Conservation (phyloP, 208 protist species). For the Jaenimonas drosophilae region DNA sequence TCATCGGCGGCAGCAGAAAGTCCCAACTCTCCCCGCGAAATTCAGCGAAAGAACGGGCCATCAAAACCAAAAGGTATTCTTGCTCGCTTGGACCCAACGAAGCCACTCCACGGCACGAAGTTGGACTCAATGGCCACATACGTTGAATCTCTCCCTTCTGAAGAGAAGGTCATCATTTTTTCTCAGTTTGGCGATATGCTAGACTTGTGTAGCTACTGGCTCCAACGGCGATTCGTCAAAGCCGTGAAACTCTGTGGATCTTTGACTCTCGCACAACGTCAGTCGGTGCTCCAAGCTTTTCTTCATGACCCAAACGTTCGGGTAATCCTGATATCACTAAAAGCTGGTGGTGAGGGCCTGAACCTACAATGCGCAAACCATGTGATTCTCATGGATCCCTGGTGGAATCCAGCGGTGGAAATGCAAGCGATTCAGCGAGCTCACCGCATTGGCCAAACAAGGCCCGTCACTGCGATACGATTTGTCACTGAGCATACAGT, state of each 20-base stretch:
- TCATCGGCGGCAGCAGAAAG: no score
- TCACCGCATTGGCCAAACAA: constrained; percentile 98
- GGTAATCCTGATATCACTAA: constrained; percentile 96
- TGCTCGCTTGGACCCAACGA: constrained; percentile 50
- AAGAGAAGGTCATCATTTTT: constrained; percentile 91
- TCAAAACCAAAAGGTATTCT: constrained; percentile 58
- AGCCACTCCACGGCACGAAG: constrained; percentile 84
- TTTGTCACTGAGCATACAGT: constrained; percentile 91
- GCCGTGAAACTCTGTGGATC: constrained; percentile 87
- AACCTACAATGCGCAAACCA: constrained; percentile 97
- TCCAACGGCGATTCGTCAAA: constrained; percentile 65
- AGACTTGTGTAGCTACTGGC: constrained; percentile 87
- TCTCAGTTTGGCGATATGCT: constrained; percentile 96
- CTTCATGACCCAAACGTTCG: constrained; percentile 77
- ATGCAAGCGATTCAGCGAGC: constrained; percentile 97
- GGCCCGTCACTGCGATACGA: constrained; percentile 92
- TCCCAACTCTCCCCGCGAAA: background rate
- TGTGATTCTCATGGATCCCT: constrained; percentile 97
- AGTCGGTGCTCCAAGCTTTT: constrained; percentile 77
- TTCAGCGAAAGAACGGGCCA: background rate
- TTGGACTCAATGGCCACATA: constrained; percentile 85
- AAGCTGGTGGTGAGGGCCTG: constrained; percentile 98
- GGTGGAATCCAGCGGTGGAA: constrained; percentile 98
- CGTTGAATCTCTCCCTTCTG: constrained; percentile 42
- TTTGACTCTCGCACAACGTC: constrained; percentile 77